These are phyloP conservation scores for Perkinsus chesapeaki DNA, from an alignment of 169 alveolate species.

Conservation along the genomic window DNA sequence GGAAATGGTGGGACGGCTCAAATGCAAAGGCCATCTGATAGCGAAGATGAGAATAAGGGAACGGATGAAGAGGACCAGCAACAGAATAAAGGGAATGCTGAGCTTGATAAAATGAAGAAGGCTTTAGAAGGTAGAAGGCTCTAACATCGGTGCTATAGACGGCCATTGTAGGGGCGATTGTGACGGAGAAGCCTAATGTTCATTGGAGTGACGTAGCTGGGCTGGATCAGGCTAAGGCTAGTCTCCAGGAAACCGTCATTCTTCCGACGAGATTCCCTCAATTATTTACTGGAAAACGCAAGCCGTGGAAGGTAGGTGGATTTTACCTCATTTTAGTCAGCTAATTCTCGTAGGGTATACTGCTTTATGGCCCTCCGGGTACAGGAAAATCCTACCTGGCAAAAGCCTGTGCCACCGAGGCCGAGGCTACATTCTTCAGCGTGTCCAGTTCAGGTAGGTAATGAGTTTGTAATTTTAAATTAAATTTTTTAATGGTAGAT, in stretches of 20 bases:
- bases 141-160: not conserved
- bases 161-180: not conserved
- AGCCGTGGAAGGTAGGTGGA: conserved; percentile 41
- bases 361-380: conserved; percentile 95
- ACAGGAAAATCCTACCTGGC: conserved; percentile 98
- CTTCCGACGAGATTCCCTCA: conserved; percentile 83
- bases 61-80: not conserved
- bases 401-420: conserved; percentile 99
- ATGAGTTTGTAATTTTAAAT: not conserved
- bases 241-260: conserved; percentile 80
- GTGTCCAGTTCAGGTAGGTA: conserved; percentile 24
- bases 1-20: not conserved
- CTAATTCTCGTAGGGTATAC: conserved; percentile 43
- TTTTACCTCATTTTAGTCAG: not conserved
- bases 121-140: not conserved
- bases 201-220: conserved; percentile 83
- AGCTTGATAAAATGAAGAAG: conserved; percentile 7
- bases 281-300: conserved; percentile 65
- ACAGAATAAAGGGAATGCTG: not conserved
- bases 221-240: conserved; percentile 73
- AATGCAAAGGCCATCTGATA: not conserved
- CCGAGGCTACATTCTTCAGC: conserved; percentile 24
- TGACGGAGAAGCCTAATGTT: conserved; percentile 73
- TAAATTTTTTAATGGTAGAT: conserved; percentile 41
- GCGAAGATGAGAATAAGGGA: not conserved